Evolutionary conservation across 2,329 filamentous ascomycete genomes (phyloP).

Genomic region (Myriosclerotinia scirpicola): DNA sequence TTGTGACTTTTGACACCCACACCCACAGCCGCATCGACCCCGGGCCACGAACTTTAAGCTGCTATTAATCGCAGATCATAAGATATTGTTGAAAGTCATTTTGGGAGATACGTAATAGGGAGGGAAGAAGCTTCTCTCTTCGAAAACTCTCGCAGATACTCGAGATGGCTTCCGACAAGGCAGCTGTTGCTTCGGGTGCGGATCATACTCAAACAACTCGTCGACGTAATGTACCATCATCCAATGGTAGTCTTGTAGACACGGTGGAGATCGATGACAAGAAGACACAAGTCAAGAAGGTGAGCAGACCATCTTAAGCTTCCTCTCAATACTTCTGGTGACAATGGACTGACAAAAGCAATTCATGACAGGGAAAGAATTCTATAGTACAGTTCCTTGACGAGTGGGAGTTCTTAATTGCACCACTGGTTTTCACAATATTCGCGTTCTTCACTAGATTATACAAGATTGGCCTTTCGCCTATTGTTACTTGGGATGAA

Average conservation of each 20-base stretch:
- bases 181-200: slow-evolving; percentile 59
- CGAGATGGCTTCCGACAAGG: slow-evolving; percentile 47
- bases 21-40: slow-evolving; percentile 8
- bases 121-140: slow-evolving; percentile 9
- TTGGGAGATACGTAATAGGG: slow-evolving; percentile 5
- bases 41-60: slow-evolving; percentile 21
- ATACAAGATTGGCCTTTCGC: slow-evolving; percentile 69
- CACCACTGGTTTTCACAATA: slow-evolving; percentile 60
- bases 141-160: slow-evolving; percentile 1
- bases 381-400: slow-evolving; percentile 62
- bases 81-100: not conserved
- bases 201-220: slow-evolving; percentile 56
- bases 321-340: not conserved
- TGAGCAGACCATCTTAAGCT: slow-evolving; percentile 37
- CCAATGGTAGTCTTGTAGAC: slow-evolving; percentile 42
- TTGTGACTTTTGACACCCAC: slow-evolving; percentile 3
- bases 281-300: slow-evolving; percentile 60
- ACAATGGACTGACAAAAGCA: slow-evolving; percentile 32
- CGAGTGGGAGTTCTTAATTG: slow-evolving; percentile 62
- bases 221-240: slow-evolving; percentile 53
- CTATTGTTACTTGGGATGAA: slow-evolving; percentile 76
- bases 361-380: slow-evolving; percentile 46
- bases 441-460: slow-evolving; percentile 66
- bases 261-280: slow-evolving; percentile 53
- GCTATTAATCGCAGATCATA: slow-evolving; percentile 8